Evolutionary conservation across 495 filamentous ascomycete genomes (phyloP), one percentile per base, ranked within the genome.

Genomic region (Haplographium delicatum): DNA sequence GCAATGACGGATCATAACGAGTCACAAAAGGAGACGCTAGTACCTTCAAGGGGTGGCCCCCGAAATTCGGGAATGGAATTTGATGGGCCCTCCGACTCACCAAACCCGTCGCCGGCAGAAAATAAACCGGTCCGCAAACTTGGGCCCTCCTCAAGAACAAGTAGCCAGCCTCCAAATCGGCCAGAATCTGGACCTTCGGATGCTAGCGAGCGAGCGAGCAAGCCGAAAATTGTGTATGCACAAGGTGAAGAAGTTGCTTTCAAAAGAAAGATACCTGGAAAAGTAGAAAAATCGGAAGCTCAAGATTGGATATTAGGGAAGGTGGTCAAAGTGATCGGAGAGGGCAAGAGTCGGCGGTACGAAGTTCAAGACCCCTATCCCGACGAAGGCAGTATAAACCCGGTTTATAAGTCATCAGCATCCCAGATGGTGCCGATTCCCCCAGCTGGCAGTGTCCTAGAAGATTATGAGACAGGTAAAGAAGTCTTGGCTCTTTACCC

Each of bases 311-410:
- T 97, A 47, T 79, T 96, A 51, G 95, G 91, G 54, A 85, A 83
- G 46, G 89, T 99, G 54, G 86, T 88, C 53, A 75, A 76, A 31
- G 85, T 97, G 15, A 75, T 83, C 44, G 91, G 88, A 8, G 89
- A 95, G 45, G 91, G 89, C 37, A 84, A 85, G 53, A 87, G 89
- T 59, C 85, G 90, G 58, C 82, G 89, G 51, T 98, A 96, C 70
- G 88, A 91, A 64, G 91, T 99, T 19, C 86, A 94, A 64, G 94
- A 99, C 61, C 83, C 88, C 3, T 91, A 95, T 62, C 87, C 89
- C 1, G 90, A 95, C 54, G 78, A 89, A 40, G 57, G 54, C 0
- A 84, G 81, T 31, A 82, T 79, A 26, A 79, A 84, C 43, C 79
- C 86, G 41, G 77, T 89, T 47, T 94, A 88, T 60, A 83, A 82